Base-by-base conservation (phyloP, 257 asterid genomes). In the Solanum ossicruentum region DNA sequence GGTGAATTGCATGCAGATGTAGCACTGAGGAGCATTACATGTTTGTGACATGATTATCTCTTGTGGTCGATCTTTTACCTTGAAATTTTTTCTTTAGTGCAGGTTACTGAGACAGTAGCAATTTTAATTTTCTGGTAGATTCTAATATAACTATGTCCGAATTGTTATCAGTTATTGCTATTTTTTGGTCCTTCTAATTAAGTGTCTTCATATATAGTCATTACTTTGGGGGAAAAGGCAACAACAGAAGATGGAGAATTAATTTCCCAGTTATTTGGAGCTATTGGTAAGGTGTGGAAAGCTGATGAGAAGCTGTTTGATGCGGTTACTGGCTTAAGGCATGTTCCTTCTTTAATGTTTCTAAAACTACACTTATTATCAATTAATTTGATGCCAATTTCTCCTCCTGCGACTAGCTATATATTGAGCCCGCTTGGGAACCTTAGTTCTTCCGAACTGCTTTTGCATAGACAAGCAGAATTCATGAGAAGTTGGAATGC, bases 271-370 rank as follows among this genome's bases (percentile, higher is more conserved):
- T 54, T 97, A 81, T 97, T 97, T 89, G 99, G 97, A 83, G 94
- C 97, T 54, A 89, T 95, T 56, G 99, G 99, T 15, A 97, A 92
- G 92, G 95, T 97, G 81, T 97, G 99, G 99, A 93, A 89, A 82
- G 94, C 98, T 82, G 93, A 93, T 78, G 99, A 97, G 88, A 97
- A 97, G 80, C 89, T 86, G 15, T 93, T 95, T 89, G 98, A 97
- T 87, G 99, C 97, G 47, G 79, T 97, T 73, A 97, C 99, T 67
- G 98, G 97, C 82, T 89, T 95, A 39, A 95, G 99, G 99, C 91
- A 78, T 85, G 80, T 58, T 61, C 58, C 86, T 86, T 79, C 20
- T 84, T 51, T 61, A 26, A 45, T 56, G 66, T 36, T 84, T 83
- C 70, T 63, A 21, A 12, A 57, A 41, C 65, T 28, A 51, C 17